Percentiles rank a stretch among this genome's conserved stretches.
phyloP scores from a whole-genome alignment of 2,329 filamentous ascomycete species.

The Fusarium sp. region DNA sequence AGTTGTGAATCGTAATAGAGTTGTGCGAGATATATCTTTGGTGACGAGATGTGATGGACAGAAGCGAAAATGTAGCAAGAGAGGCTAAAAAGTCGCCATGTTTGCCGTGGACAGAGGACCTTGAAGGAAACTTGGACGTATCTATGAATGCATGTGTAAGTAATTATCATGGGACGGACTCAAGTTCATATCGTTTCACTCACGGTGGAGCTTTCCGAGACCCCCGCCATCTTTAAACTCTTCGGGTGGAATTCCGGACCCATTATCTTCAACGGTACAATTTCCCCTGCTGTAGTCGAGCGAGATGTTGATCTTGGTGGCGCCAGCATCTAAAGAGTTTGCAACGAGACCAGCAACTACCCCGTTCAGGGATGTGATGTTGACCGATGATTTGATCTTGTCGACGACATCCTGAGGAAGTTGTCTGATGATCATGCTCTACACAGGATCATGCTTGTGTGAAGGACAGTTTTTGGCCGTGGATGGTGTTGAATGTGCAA shows the following conservation, averaged over 20 bases:
- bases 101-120: conserved; percentile 69
- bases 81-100: conserved; percentile 83
- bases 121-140: conserved; percentile 77
- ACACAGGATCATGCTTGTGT: conserved; percentile 36
- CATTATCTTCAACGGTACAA: conserved; percentile 88
- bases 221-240: conserved; percentile 81
- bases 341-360: conserved; percentile 80
- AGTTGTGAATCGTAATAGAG: conserved; percentile 77
- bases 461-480: conserved; percentile 2
- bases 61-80: conserved; percentile 78
- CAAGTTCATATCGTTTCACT: conserved; percentile 49
- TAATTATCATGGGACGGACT: conserved; percentile 2
- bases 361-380: conserved; percentile 79
- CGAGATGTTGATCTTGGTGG: conserved; percentile 75
- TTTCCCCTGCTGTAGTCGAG: conserved; percentile 82
- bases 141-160: conserved; percentile 62
- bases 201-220: conserved; percentile 80
- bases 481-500: conserved; percentile 20
- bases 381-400: conserved; percentile 87
- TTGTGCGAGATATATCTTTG: conserved; percentile 70
- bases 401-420: conserved; percentile 79
- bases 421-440: conserved; percentile 73
- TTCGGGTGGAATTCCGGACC: conserved; percentile 76
- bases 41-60: conserved; percentile 82
- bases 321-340: conserved; percentile 86